Evolutionary conservation across 1,139 yeast species (phyloP).

Genomic region (Candida albicans): DNA sequence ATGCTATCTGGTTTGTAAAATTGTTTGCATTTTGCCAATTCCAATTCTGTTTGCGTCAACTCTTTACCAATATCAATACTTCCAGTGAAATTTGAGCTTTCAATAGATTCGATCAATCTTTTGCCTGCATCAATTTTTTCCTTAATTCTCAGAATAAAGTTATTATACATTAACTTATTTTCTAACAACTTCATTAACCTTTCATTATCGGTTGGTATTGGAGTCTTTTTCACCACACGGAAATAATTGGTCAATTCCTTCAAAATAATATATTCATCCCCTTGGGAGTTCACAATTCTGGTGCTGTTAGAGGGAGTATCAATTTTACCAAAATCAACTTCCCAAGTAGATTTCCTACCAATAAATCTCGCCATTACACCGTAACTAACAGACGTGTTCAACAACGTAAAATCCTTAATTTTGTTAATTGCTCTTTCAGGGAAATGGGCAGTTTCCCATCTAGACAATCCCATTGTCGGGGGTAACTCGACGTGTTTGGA

Average conservation of each 20-base stretch:
- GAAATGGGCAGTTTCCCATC: constrained; percentile 17
- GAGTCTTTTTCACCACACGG: constrained; percentile 30
- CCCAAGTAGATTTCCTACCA: constrained; percentile 31
- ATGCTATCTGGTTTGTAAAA: constrained; percentile 16
- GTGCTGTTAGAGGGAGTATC: constrained; percentile 18
- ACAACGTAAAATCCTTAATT: constrained; percentile 23
- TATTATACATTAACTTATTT: constrained; percentile 25
- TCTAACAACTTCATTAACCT: constrained; percentile 18
- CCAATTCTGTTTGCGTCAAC: constrained; percentile 19
- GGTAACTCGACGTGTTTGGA: constrained; percentile 38
- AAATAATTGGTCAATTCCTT: constrained; percentile 31
- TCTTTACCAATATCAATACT: constrained; percentile 17
- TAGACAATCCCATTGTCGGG: constrained; percentile 37
- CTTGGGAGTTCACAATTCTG: constrained; percentile 34
- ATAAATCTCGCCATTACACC: constrained; percentile 42
- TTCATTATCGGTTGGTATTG: constrained; percentile 13
- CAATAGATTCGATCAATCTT: constrained; percentile 20
- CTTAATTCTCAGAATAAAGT: constrained; percentile 27
- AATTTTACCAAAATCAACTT: constrained; percentile 17
- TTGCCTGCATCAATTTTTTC: constrained; percentile 29
- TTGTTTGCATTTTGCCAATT: constrained; percentile 22
- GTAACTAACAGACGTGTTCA: constrained; percentile 36
- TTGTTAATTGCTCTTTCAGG: constrained; percentile 15
- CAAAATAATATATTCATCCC: constrained; percentile 45
- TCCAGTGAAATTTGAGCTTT: constrained; percentile 14